Percentiles rank a stretch among this genome's conserved stretches.
Conservation (phyloP, 192 early-diverging fungal genomes). For the Piromyces finnis region DNA sequence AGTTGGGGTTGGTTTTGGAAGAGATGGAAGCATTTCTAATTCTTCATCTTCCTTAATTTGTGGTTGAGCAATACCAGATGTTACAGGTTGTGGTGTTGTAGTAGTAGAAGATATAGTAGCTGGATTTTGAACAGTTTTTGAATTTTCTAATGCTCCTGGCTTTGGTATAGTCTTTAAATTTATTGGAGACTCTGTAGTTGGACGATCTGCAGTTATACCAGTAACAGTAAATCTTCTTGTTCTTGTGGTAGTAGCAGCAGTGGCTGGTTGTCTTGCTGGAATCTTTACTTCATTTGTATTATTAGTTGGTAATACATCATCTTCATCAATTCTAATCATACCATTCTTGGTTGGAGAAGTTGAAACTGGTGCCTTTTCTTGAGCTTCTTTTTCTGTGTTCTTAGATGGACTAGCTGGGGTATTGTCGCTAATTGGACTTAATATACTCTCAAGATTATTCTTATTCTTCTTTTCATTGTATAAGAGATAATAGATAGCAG, state of each 20-base stretch:
- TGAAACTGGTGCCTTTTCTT: neutral
- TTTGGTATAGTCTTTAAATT: neutral
- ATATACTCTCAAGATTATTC: neutral
- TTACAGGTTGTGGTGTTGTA: neutral
- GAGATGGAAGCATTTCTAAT: neutral
- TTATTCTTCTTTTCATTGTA: constrained; percentile 15
- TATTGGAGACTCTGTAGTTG: neutral
- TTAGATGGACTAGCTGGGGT: neutral
- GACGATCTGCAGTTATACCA: neutral
- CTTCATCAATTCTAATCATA: neutral
- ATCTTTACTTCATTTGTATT: neutral
- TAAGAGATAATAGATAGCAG: constrained; percentile 38
- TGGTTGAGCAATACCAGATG: neutral
- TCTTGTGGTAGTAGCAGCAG: neutral
- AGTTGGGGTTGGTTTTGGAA: neutral
- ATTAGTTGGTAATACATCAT: neutral
- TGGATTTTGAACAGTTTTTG: neutral
- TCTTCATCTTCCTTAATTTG: neutral
- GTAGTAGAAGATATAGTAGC: neutral
- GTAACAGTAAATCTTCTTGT: neutral
- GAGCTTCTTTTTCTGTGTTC: neutral
- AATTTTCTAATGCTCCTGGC: neutral
- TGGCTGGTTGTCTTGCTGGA: neutral
- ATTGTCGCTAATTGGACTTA: neutral
- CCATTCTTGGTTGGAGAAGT: neutral